Evolutionary conservation across 441 rosid species (phyloP).

Genomic region (Brassica balearica): DNA sequence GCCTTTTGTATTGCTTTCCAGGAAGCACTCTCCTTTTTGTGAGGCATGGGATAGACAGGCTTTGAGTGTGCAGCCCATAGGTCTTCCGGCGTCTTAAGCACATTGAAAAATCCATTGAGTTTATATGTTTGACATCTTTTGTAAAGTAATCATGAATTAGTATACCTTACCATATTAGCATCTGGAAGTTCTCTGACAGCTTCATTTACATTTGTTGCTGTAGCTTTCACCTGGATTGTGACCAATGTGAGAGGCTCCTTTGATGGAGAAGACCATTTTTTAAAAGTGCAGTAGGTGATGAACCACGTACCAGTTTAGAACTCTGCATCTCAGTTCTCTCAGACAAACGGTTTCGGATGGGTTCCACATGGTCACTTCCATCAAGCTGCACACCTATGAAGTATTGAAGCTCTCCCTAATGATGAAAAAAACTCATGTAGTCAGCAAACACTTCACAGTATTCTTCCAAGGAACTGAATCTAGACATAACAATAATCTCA

Average conservation of each 20-base stretch:
- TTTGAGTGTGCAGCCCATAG: slow-evolving; percentile 90
- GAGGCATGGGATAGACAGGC: slow-evolving; percentile 87
- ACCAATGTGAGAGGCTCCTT: not conserved
- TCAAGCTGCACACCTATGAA: slow-evolving; percentile 98
- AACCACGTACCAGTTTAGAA: slow-evolving; percentile 68
- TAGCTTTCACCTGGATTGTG: slow-evolving; percentile 75
- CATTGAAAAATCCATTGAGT: slow-evolving; percentile 15
- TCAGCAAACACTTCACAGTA: slow-evolving; percentile 21
- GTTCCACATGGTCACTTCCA: slow-evolving; percentile 95
- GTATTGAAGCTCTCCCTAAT: slow-evolving; percentile 96
- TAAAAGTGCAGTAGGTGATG: not conserved
- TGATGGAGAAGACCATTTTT: slow-evolving; percentile 3
- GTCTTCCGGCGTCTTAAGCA: slow-evolving; percentile 88
- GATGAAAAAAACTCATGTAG: slow-evolving; percentile 20
- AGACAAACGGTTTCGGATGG: slow-evolving; percentile 78
- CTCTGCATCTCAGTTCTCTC: slow-evolving; percentile 72
- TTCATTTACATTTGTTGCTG: slow-evolving; percentile 93
- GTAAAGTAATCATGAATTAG: slow-evolving; percentile 30
- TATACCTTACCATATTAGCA: slow-evolving; percentile 95
- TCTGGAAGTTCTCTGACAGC: slow-evolving; percentile 98
- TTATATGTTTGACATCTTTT: slow-evolving; percentile 10
- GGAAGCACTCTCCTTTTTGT: slow-evolving; percentile 67
- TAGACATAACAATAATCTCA: slow-evolving; percentile 17
- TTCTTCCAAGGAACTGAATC: slow-evolving; percentile 22
- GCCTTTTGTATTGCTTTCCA: slow-evolving; percentile 95